Conservation (phyloP, 1,284 basidiomycete species). For the Austroboletus niveus region DNA sequence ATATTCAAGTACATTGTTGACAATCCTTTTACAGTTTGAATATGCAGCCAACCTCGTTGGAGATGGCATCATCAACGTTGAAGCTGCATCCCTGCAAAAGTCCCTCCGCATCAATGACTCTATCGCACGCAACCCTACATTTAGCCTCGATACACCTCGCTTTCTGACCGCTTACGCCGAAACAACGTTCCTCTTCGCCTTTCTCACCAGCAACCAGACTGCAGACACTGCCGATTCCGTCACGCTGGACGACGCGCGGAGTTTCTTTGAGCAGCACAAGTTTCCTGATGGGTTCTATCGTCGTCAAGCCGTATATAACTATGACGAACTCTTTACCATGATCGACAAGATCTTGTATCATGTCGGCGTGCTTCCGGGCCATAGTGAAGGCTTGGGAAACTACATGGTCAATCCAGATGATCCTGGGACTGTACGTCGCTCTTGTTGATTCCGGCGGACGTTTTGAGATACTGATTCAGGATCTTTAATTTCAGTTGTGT, state of each 20-base stretch:
- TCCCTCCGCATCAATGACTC: constrained; percentile 22
- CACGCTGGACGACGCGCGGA: constrained; percentile 15
- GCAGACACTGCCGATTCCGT: constrained; percentile 12
- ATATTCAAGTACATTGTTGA: constrained; percentile 6
- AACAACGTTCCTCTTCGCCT: constrained; percentile 23
- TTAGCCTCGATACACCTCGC: constrained; percentile 21
- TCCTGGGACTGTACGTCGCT: not conserved
- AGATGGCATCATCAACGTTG: constrained; percentile 15
- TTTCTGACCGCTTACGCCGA: constrained; percentile 22
- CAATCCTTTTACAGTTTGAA: too few relatives aligned
- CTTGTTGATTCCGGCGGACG: not conserved
- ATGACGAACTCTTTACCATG: constrained; percentile 4
- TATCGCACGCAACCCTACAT: constrained; percentile 27
- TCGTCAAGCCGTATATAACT: constrained; percentile 16
- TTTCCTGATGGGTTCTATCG: constrained; percentile 24
- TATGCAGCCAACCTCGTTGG: constrained; percentile 3
- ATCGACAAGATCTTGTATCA: not conserved
- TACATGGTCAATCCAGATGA: not conserved
- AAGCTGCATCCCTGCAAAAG: constrained; percentile 19
- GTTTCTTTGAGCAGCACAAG: constrained; percentile 16
- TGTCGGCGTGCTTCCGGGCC: constrained; percentile 14
- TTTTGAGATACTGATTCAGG: not conserved
- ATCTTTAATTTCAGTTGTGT: not conserved
- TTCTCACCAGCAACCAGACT: constrained; percentile 24
- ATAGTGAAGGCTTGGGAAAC: constrained; percentile 18